These are phyloP conservation scores for Pascua guehoae DNA, from an alignment of 1,284 basidiomycete genomes.

Conservation along the genomic window DNA sequence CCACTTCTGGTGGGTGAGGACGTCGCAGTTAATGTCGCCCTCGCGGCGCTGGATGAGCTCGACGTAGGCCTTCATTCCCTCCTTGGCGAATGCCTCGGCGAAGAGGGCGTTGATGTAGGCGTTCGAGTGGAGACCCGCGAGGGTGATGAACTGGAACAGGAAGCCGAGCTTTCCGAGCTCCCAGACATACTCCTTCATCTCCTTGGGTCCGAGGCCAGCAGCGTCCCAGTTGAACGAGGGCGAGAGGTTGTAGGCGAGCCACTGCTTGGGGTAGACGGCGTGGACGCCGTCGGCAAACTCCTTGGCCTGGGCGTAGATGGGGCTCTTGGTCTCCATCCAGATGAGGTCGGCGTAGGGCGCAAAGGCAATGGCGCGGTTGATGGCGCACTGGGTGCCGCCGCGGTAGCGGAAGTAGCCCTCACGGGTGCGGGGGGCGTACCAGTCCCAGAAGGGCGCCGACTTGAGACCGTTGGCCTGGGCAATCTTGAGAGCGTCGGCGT, in stretches of 20 bases:
- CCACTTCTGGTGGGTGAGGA: constrained; percentile 72
- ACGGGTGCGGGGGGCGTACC: constrained; percentile 88
- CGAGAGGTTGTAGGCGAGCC: constrained; percentile 91
- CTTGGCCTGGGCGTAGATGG: constrained; percentile 87
- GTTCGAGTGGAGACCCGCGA: constrained; percentile 94
- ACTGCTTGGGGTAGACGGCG: constrained; percentile 73
- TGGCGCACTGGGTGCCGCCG: constrained; percentile 90
- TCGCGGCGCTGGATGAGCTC: constrained; percentile 67
- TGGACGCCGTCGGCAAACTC: constrained; percentile 90
- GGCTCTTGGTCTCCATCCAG: constrained; percentile 98
- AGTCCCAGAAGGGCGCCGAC: constrained; percentile 68
- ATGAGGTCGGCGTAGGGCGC: constrained; percentile 88
- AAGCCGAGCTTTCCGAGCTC: constrained; percentile 54
- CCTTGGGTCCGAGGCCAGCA: constrained; percentile 75
- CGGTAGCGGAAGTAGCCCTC: constrained; percentile 91
- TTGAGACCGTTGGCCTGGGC: constrained; percentile 77
- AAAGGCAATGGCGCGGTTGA: constrained; percentile 88
- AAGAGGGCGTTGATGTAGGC: constrained; percentile 95
- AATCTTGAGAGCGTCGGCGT: constrained; percentile 66
- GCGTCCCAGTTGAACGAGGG: constrained; percentile 84
- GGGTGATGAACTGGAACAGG: constrained; percentile 95
- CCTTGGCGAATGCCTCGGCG: constrained; percentile 78
- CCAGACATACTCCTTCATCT: constrained; percentile 92
- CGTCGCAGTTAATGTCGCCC: constrained; percentile 85
- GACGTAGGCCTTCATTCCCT: constrained; percentile 65